phyloP scores from a whole-genome alignment of 768 basidiomycete species.

The Boletus vinaceobasis region DNA sequence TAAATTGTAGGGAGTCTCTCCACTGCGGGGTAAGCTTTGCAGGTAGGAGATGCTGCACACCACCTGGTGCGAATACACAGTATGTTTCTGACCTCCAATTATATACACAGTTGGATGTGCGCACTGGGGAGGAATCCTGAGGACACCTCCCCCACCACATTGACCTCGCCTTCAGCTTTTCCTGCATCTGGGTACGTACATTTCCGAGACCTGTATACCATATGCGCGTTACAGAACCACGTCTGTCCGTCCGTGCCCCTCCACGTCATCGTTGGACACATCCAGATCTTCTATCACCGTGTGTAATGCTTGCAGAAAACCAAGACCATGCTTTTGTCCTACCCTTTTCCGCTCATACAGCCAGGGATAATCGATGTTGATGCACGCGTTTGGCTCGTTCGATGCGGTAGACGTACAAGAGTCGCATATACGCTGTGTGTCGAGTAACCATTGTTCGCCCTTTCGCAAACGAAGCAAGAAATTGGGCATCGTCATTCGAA shows the following conservation, averaged over 20 bases:
- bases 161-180: no score
- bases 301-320: conserved; percentile 29
- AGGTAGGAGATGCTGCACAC: no score
- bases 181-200: no score
- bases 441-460: conserved; percentile 51
- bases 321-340: conserved; percentile 35
- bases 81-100: no score
- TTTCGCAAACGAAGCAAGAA: conserved; percentile 52
- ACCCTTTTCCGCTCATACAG: conserved; percentile 67
- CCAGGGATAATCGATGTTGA: conserved; percentile 85
- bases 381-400: conserved; percentile 65
- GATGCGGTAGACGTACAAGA: conserved; percentile 60
- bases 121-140: no score
- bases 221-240: conserved; percentile 3
- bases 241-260: neutral
- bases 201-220: neutral
- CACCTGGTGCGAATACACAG: no score
- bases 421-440: conserved; percentile 65
- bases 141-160: no score
- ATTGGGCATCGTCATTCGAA: conserved; percentile 53
- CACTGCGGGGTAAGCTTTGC: no score
- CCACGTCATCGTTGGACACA: neutral
- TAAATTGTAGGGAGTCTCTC: no score
- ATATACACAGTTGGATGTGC: no score
- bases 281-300: conserved; percentile 31